These are phyloP conservation scores for Colletotrichum tanaceti DNA, from an alignment of 2,329 filamentous ascomycete genomes.

Conservation along the genomic window DNA sequence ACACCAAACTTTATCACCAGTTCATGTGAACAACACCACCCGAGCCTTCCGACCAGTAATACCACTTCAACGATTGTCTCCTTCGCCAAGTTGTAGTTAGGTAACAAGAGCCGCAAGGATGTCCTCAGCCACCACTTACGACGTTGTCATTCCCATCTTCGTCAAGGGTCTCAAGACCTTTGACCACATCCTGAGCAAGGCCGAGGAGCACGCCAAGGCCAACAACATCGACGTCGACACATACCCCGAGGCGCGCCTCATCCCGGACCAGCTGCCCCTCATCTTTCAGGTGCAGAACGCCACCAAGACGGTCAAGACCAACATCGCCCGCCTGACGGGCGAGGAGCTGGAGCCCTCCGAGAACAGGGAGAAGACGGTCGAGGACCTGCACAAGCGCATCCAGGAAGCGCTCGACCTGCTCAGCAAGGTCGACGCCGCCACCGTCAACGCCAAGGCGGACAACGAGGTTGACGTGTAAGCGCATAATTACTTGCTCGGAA, in stretches of 20 bases:
- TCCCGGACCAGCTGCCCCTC: conserved; percentile 52
- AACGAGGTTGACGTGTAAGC: conserved; percentile 45
- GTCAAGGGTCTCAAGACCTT: conserved; percentile 45
- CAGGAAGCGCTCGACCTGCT: conserved; percentile 48
- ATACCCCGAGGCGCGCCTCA: conserved; percentile 45
- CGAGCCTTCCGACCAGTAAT: background rate
- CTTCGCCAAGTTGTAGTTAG: background rate
- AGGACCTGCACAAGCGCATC: conserved; percentile 45
- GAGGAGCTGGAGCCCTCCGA: conserved; percentile 42
- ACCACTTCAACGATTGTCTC: background rate
- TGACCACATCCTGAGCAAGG: conserved; percentile 48
- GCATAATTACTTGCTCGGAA: background rate
- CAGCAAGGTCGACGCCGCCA: conserved; percentile 44
- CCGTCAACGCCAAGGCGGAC: conserved; percentile 45
- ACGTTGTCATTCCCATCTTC: conserved; percentile 45
- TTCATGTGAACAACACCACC: background rate
- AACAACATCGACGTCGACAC: conserved; percentile 43
- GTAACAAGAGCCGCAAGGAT: conserved; percentile 43
- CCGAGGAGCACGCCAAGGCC: conserved; percentile 46
- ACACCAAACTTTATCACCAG: background rate
- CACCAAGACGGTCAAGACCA: conserved; percentile 47
- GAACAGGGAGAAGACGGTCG: conserved; percentile 50
- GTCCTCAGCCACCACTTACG: conserved; percentile 47
- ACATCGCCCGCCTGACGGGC: conserved; percentile 46
- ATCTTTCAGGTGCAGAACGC: conserved; percentile 50